Conservation (phyloP, 192 early-diverging fungal genomes). For the Coemansia sp. region DNA sequence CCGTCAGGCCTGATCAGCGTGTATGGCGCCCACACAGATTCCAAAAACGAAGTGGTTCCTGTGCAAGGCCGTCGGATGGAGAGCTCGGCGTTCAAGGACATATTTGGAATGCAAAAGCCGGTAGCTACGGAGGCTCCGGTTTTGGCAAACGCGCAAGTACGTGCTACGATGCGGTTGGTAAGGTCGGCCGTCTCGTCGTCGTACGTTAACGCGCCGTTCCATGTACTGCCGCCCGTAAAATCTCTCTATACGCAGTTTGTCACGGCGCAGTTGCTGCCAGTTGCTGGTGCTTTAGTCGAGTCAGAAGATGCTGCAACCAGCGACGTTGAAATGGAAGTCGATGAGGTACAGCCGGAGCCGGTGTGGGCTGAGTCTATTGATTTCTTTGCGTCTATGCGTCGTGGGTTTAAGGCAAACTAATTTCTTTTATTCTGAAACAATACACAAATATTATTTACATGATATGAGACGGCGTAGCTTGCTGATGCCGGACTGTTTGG, state of each 20-base stretch:
- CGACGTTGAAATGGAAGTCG: constrained; percentile 10
- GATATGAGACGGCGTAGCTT: not conserved
- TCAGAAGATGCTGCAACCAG: not conserved
- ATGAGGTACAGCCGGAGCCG: not conserved
- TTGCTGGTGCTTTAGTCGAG: not conserved
- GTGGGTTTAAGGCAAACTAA: constrained; percentile 3
- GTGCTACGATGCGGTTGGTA: constrained; percentile 48
- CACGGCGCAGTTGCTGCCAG: constrained; percentile 16
- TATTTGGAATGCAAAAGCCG: constrained; percentile 33
- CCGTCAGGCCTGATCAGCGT: constrained; percentile 35
- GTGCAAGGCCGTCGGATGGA: constrained; percentile 14
- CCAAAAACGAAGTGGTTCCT: too few relatives aligned
- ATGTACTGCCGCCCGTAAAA: constrained; percentile 58
- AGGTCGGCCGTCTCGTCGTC: constrained; percentile 46
- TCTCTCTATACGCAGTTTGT: constrained; percentile 57
- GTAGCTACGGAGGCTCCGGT: constrained; percentile 6
- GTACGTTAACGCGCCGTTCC: constrained; percentile 55
- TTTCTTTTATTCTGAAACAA: not conserved
- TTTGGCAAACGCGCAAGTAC: constrained; percentile 15
- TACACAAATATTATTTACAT: not conserved
- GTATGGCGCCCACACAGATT: constrained; percentile 21
- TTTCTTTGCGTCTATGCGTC: constrained; percentile 17
- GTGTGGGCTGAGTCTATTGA: not conserved
- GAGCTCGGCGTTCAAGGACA: constrained; percentile 34
- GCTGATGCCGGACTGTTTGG: not conserved